phyloP scores from a whole-genome alignment of 1,284 basidiomycete genomes.

The Marasmius fiardii region DNA sequence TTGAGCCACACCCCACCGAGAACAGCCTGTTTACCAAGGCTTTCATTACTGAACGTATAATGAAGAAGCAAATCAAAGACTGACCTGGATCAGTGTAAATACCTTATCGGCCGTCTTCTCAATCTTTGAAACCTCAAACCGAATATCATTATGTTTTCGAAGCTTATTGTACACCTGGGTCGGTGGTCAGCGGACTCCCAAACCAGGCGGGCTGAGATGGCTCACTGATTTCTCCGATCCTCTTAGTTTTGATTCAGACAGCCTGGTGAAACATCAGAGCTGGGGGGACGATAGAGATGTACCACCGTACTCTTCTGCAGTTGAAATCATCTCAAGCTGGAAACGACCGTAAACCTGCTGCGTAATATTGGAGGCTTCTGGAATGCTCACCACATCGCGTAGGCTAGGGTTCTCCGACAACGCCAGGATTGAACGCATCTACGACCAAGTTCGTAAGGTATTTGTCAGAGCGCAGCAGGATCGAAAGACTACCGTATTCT shows the following conservation, averaged over 20 bases:
- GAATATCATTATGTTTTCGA: slow-evolving; percentile 64
- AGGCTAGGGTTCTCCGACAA: slow-evolving; percentile 49
- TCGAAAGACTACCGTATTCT: slow-evolving; percentile 49
- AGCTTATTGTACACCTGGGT: slow-evolving; percentile 57
- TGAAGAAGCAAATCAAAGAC: not conserved
- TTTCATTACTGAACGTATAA: slow-evolving; percentile 3
- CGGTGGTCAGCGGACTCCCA: not conserved
- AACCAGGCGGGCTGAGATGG: not conserved
- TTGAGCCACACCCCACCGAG: slow-evolving; percentile 70
- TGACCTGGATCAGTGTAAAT: slow-evolving; percentile 69
- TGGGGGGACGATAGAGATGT: not conserved
- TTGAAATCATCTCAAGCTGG: slow-evolving; percentile 66
- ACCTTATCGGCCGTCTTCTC: slow-evolving; percentile 69
- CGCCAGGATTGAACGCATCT: slow-evolving; percentile 71
- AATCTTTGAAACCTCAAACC: slow-evolving; percentile 65
- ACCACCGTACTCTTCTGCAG: slow-evolving; percentile 61
- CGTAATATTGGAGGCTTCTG: slow-evolving; percentile 8
- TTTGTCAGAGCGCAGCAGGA: not conserved
- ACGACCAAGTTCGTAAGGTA: not conserved
- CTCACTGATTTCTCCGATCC: slow-evolving; percentile 66
- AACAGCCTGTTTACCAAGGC: slow-evolving; percentile 57
- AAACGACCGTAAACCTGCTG: slow-evolving; percentile 6
- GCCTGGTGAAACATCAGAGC: slow-evolving; percentile 33
- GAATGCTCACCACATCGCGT: slow-evolving; percentile 59
- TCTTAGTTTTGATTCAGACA: slow-evolving; percentile 63